Evolutionary conservation across 2,329 filamentous ascomycete species (phyloP), one percentile per base, ranked within the genome.

Genomic region (Claviceps paspali): DNA sequence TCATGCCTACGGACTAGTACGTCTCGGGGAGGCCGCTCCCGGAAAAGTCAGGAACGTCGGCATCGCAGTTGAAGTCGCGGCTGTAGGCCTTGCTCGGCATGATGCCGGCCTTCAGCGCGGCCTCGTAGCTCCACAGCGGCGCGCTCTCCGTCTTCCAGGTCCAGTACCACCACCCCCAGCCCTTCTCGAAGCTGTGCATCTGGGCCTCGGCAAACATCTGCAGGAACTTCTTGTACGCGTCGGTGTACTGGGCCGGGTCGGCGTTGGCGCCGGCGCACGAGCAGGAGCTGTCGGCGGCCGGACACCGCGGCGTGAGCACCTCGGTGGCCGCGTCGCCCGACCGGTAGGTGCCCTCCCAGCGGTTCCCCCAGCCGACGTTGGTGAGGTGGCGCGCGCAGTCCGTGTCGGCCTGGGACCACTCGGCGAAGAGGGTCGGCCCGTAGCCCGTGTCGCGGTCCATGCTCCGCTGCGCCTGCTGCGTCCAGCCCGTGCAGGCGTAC

Each of bases 81-180:
- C 74, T 61, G 52, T 80, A 85, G 1, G 82, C 79, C 62, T 82
- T 79, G 28, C 63, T 55, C 2, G 91, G 91, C 60, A 98, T 57
- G 33, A 88, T 84, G 0, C 84, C 84, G 2, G 81, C 81, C 36
- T 70, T 70, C 44, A 87, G 64, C 0, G 85, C 87, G 45, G 76
- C 67, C 59, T 87, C 77, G 64, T 91, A 94, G 55, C 86, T 94
- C 91, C 91, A 98, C 61, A 95, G 85, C 41, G 77, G 67, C 34
- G 82, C 78, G 45, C 61, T 68, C 64, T 96, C 88, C 22, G 88
- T 94, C 60, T 86, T 75, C 88, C 91, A 93, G 24, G 87, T 96
- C 91, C 91, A 98, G 62, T 98, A 98, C 63, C 93, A 95, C 91
- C 91, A 98, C 34, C 91, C 91, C 79, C 82, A 91, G 5, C 83